phyloP scores from a whole-genome alignment of 129 eudicot species.

The Flaveria brownii region DNA sequence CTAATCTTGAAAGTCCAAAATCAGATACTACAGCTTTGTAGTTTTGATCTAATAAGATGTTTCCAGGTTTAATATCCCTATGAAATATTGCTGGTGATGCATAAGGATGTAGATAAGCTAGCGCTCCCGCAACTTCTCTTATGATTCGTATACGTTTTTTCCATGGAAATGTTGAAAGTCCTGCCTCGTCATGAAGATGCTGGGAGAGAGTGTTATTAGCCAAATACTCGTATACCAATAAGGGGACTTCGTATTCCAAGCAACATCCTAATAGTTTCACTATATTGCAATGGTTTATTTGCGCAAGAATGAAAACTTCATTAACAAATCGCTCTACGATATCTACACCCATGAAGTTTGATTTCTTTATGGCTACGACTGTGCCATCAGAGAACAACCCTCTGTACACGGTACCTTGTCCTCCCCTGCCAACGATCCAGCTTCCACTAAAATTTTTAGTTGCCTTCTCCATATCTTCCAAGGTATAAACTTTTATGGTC shows the following conservation, averaged over 20 bases:
- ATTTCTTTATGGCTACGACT: constrained; percentile 38
- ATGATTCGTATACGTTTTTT: constrained; percentile 33
- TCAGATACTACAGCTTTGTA: constrained; percentile 40
- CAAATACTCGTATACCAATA: constrained; percentile 43
- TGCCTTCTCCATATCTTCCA: constrained; percentile 37
- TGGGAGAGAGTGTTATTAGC: constrained; percentile 38
- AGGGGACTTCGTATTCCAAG: constrained; percentile 36
- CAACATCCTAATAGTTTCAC: constrained; percentile 41
- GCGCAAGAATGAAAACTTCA: constrained; percentile 40
- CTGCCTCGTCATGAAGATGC: constrained; percentile 35
- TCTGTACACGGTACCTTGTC: constrained; percentile 43
- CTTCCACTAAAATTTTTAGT: constrained; percentile 33
- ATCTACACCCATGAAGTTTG: constrained; percentile 27
- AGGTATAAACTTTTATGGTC: constrained; percentile 21
- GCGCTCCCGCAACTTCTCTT: constrained; percentile 38
- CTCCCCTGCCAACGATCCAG: constrained; percentile 41
- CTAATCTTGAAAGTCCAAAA: constrained; percentile 42
- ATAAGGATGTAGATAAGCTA: constrained; percentile 34
- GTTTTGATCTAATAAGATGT: constrained; percentile 41
- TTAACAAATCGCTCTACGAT: constrained; percentile 32
- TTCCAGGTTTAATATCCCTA: constrained; percentile 40
- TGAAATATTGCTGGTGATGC: constrained; percentile 37
- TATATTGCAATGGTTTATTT: constrained; percentile 38
- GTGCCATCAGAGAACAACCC: constrained; percentile 41
- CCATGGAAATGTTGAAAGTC: constrained; percentile 36